These are phyloP conservation scores for Fremontodendron californicum DNA, from an alignment of 345 rosid genomes.

Conservation along the genomic window DNA sequence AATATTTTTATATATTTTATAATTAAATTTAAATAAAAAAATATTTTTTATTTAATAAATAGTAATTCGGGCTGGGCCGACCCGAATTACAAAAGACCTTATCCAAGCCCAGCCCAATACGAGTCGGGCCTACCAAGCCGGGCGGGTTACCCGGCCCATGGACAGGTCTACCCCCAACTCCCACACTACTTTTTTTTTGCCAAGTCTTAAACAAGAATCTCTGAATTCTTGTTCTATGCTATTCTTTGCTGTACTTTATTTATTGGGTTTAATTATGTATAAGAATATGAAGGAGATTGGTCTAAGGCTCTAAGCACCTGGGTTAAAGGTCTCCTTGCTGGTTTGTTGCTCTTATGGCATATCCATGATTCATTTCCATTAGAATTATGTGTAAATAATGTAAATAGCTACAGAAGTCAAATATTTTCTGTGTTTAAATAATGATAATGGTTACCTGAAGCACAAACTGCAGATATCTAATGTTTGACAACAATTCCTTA, in stretches of 20 bases:
- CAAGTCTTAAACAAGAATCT: background rate
- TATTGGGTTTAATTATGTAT: background rate
- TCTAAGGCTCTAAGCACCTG: background rate
- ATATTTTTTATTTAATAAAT: too few species aligned
- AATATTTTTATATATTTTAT: too few species aligned
- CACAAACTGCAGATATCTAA: background rate
- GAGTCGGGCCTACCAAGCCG: too few species aligned
- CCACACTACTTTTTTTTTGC: background rate
- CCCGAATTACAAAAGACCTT: too few species aligned
- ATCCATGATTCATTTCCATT: too few species aligned
- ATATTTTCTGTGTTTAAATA: background rate
- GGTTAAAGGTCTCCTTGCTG: background rate
- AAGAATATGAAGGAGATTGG: background rate
- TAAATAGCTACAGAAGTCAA: background rate
- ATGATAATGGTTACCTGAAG: too few species aligned
- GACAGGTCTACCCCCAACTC: too few species aligned
- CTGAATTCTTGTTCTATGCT: background rate
- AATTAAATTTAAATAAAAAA: too few species aligned
- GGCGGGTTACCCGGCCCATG: too few species aligned
- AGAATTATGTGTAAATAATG: background rate
- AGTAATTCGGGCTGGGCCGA: too few species aligned
- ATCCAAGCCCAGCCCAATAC: too few species aligned
- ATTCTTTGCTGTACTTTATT: background rate
- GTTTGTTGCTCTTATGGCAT: background rate
- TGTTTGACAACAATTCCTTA: background rate